phyloP scores from a whole-genome alignment of 2,329 filamentous ascomycete species.

The Sphaerulina vaccinii region DNA sequence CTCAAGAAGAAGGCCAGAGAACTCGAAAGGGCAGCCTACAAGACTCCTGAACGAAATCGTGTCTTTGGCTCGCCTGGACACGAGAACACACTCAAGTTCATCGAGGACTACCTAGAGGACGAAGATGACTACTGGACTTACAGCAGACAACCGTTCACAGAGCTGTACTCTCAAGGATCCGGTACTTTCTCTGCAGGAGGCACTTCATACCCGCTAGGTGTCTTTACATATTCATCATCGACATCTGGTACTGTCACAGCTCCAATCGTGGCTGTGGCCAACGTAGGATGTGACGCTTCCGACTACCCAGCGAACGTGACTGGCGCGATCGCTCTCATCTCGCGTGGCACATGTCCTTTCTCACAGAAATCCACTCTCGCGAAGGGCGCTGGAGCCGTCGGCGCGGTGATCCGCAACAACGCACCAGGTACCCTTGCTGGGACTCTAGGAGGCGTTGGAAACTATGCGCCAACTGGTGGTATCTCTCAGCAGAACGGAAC shows the following conservation, averaged over 20 bases:
- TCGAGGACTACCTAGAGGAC: slow-evolving; percentile 39
- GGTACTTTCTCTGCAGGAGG: slow-evolving; percentile 51
- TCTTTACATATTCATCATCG: slow-evolving; percentile 59
- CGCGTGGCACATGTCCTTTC: slow-evolving; percentile 69
- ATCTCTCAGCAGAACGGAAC: slow-evolving; percentile 60
- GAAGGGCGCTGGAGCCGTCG: slow-evolving; percentile 66
- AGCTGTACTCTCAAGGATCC: slow-evolving; percentile 37
- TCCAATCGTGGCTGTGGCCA: slow-evolving; percentile 57
- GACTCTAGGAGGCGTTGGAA: slow-evolving; percentile 62
- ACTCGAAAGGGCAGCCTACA: slow-evolving; percentile 42
- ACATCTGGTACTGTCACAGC: slow-evolving; percentile 58
- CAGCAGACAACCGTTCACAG: slow-evolving; percentile 48
- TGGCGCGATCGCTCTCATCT: slow-evolving; percentile 68
- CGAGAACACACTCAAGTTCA: slow-evolving; percentile 42
- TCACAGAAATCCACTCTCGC: slow-evolving; percentile 68
- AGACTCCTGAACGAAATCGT: slow-evolving; percentile 39
- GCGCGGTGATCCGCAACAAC: slow-evolving; percentile 74
- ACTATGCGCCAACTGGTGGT: slow-evolving; percentile 67
- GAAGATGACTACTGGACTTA: slow-evolving; percentile 61
- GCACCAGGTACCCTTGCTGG: slow-evolving; percentile 56
- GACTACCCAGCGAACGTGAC: slow-evolving; percentile 62
- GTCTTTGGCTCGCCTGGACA: slow-evolving; percentile 41
- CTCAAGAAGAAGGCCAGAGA: slow-evolving; percentile 29
- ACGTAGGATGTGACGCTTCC: slow-evolving; percentile 60
- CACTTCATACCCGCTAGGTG: slow-evolving; percentile 59